phyloP scores from a whole-genome alignment of 2,329 filamentous ascomycete genomes.

The Cercospora zeae-maydis region DNA sequence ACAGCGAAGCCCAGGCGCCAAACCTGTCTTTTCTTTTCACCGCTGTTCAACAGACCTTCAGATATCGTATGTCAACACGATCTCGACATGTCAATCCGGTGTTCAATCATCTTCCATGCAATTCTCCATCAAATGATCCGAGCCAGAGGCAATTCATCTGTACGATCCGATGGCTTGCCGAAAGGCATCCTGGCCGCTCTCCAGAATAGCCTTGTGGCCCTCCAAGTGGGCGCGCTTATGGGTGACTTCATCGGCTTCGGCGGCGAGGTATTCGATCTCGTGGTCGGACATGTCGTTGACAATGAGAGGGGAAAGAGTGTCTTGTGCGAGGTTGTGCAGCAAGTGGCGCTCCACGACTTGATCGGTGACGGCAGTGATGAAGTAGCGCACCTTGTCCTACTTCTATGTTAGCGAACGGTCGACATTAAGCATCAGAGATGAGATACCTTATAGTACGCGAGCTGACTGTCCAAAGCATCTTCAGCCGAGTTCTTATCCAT shows the following conservation, averaged over 20 bases:
- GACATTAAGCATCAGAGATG: not conserved
- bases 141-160: not conserved
- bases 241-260: conserved; percentile 34
- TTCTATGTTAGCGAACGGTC: not conserved
- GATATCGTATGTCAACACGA: too few relatives aligned
- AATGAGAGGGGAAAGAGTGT: conserved; percentile 34
- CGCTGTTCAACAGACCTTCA: too few relatives aligned
- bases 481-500: conserved; percentile 37
- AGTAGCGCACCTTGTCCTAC: conserved; percentile 38
- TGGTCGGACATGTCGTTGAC: conserved; percentile 36
- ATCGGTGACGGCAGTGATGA: conserved; percentile 36
- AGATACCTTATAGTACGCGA: conserved; percentile 40
- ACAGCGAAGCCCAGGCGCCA: too few relatives aligned
- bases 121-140: not conserved
- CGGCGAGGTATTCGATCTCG: conserved; percentile 36
- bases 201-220: conserved; percentile 34
- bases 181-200: conserved; percentile 38
- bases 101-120: too few relatives aligned
- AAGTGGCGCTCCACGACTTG: conserved; percentile 42
- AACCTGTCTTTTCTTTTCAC: too few relatives aligned
- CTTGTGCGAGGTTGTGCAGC: conserved; percentile 31
- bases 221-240: conserved; percentile 33
- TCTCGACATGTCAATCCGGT: too few relatives aligned
- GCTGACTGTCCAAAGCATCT: conserved; percentile 38
- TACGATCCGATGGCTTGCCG: conserved; percentile 1